Base-by-base conservation (phyloP, 1,139 yeast species). In the Pichia sp. region DNA sequence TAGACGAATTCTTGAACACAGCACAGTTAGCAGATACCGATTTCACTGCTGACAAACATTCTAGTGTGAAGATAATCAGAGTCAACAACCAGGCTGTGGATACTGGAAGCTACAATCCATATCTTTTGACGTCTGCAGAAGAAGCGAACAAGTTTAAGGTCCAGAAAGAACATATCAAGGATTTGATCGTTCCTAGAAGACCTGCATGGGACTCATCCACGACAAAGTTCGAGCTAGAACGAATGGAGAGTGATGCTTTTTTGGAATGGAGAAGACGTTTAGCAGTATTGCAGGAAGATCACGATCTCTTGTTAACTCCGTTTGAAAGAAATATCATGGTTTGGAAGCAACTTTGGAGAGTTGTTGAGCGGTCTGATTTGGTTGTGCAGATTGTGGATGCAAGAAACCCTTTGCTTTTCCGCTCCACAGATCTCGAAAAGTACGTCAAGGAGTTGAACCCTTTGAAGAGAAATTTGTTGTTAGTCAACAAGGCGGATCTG, bases 341-440 rank as follows among this genome's bases (percentile, higher is more conserved):
- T 55, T 95, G 99, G 99, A 83, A 95, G 67, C 99, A 95, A 70
- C 74, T 95, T 60, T 95, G 99, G 99, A 79, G 99, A 71, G 99
- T 95, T 49, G 89, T 91, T 18, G 99, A 95, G 68, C 80, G 99
- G 66, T 87, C 95, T 47, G 97, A 93, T 69, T 76, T 95, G 62
- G 82, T 95, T 46, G 98, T 95, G 4, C 99, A 95, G 68, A 95
- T 95, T 73, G 99, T 93, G 31, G 99, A 95, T 73, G 98, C 98
- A 8, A 79, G 99, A 70, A 90, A 88, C 65, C 99, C 99, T 3
- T 72, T 91, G 54, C 76, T 90, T 57, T 95, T 89, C 74, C 79
- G 98, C 67, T 90, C 97, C 1, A 80, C 82, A 34, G 99, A 95
- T 71, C 77, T 95, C 66, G 99, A 88, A 57, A 76, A 71, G 37